Base-by-base conservation (phyloP, 2,329 filamentous ascomycete genomes). In the Knoxdaviesia capensis region DNA sequence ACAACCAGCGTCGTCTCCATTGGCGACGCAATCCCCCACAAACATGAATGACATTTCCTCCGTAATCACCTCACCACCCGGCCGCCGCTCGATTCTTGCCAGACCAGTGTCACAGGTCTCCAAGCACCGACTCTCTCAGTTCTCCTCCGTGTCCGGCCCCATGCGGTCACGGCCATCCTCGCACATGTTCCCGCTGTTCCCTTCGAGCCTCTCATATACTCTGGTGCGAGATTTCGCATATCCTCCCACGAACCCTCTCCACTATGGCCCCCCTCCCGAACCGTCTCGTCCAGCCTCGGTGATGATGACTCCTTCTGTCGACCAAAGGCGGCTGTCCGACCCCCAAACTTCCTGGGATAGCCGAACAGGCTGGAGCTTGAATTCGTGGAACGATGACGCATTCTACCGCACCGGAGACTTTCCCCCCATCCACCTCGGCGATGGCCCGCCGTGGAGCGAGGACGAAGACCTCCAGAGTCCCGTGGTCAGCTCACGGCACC, bases 221-320 rank as follows among this genome's bases (percentile, higher is more conserved):
- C 68, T 84, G 38, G 87, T 98, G 49, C 80, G 90, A 53, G 90
- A 98, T 66, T 98, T 96, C 62, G 90, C 90, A 50, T 98, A 96
- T 56, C 76, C 84, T 32, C 56, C 72, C 30, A 69, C 71, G 43
- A 83, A 96, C 58, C 86, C 84, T 37, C 69, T 94, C 59, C 90
- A 96, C 64, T 94, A 94, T 66, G 90, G 90, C 1, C 82, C 88
- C n/a, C 78, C 84, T 10, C 79, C 80, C 34, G 80, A 86, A 50
- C 67, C 74, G 30, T 77, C 74, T 41, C 62, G 66, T 42, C 74
- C 76, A n/a, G 68, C 75, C 6, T 92, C 86, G 1, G 80, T 78
- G 44, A 69, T 81, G 50, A 87, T 80, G n/a, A 94, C 87, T 0
- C 86, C 88, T 7, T 77, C 73, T 10, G 90, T 82, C 58, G 84